Evolutionary conservation across 2,329 filamentous ascomycete species (phyloP).

Genomic region (Fusarium globosum): DNA sequence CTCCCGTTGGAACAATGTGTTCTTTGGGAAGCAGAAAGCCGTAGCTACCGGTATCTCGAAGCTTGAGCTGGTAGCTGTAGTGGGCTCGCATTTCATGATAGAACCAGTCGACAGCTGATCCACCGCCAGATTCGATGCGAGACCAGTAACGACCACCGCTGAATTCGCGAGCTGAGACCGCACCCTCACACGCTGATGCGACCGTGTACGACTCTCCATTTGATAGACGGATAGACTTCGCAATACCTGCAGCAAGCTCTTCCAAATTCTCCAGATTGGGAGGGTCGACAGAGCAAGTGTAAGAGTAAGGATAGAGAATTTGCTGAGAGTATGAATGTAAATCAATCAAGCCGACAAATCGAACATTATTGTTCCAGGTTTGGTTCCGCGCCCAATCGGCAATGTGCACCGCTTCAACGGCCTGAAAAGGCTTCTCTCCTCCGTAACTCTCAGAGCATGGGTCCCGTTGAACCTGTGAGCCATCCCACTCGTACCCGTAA

Average conservation of each 20-base stretch:
- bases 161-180: conserved; percentile 57
- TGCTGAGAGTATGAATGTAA: conserved; percentile 96
- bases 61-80: conserved; percentile 93
- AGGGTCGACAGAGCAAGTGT: conserved; percentile 80
- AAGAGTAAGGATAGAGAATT: conserved; percentile 91
- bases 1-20: conserved; percentile 87
- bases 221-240: conserved; percentile 87
- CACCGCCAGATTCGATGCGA: conserved; percentile 79
- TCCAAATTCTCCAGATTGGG: conserved; percentile 92
- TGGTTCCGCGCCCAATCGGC: conserved; percentile 87
- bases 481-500: conserved; percentile 88
- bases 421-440: conserved; percentile 85
- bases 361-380: conserved; percentile 76
- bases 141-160: conserved; percentile 38
- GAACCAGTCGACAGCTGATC: conserved; percentile 94
- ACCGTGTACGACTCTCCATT: conserved; percentile 81
- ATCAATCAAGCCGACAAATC: conserved; percentile 88
- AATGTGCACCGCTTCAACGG: conserved; percentile 78
- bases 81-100: conserved; percentile 86
- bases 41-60: conserved; percentile 92
- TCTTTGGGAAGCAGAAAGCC: conserved; percentile 90
- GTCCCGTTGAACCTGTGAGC: conserved; percentile 71
- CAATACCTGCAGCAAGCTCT: conserved; percentile 87
- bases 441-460: conserved; percentile 93
- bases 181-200: conserved; percentile 87